Percentiles rank a stretch among this genome's conserved stretches.
These are phyloP conservation scores for Arthrinium phaeospermum DNA, from an alignment of 2,329 filamentous ascomycete genomes.

Conservation along the genomic window DNA sequence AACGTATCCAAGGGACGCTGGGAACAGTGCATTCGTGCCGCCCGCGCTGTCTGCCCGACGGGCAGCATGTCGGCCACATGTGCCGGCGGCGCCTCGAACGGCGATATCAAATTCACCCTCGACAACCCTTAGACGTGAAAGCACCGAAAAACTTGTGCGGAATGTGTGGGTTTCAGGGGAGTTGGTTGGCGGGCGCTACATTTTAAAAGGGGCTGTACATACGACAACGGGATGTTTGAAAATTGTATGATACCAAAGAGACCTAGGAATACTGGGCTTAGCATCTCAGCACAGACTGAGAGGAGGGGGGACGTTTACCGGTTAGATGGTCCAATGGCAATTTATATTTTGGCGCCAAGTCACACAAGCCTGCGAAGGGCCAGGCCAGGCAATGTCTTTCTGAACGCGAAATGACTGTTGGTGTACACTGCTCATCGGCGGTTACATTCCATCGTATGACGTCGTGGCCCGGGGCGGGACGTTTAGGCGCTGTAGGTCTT, in stretches of 20 bases:
- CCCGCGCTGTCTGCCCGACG: slow-evolving; percentile 55
- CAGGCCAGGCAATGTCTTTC: background rate
- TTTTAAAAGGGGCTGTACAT: slow-evolving; percentile 5
- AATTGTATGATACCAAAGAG: slow-evolving; percentile 14
- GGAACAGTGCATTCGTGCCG: slow-evolving; percentile 60
- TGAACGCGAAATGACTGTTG: background rate
- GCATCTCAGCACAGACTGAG: slow-evolving; percentile 9
- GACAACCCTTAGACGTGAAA: slow-evolving; percentile 32
- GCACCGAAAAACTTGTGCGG: background rate
- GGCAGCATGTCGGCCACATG: slow-evolving; percentile 55
- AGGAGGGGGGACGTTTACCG: background rate
- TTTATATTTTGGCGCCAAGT: background rate
- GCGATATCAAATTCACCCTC: slow-evolving; percentile 52
- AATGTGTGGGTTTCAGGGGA: background rate
- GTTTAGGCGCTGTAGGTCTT: background rate
- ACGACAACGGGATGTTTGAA: background rate
- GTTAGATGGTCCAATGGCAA: slow-evolving; percentile 16
- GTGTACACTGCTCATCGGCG: background rate
- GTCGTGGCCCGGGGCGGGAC: background rate
- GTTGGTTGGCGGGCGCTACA: background rate
- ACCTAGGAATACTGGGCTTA: slow-evolving; percentile 9
- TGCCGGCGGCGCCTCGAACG: slow-evolving; percentile 52
- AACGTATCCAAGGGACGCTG: slow-evolving; percentile 58
- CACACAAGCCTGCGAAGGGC: background rate
- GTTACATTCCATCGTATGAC: background rate